Evolutionary conservation across 2,329 filamentous ascomycete species (phyloP).

Genomic region (Aspergillus sp.): DNA sequence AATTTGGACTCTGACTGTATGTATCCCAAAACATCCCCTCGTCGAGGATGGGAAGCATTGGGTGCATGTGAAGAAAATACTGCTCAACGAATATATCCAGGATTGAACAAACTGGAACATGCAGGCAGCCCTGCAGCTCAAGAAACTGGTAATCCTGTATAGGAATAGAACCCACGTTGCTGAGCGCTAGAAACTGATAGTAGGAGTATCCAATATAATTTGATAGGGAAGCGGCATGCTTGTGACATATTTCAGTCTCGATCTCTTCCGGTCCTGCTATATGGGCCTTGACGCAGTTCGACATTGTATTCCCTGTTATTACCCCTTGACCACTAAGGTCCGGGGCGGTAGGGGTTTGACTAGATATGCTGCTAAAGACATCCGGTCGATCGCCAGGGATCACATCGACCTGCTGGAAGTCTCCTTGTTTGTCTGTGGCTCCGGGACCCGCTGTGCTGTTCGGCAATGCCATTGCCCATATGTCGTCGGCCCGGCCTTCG

Average conservation of each 20-base stretch:
- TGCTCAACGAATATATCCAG: background rate
- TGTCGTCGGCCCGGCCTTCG: too few relatives aligned
- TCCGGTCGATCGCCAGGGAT: too few relatives aligned
- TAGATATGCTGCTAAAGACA: too few relatives aligned
- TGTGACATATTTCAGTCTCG: background rate
- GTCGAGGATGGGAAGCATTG: background rate
- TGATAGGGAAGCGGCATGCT: background rate
- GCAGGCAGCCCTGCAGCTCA: background rate
- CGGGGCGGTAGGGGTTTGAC: too few relatives aligned
- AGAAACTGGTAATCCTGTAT: background rate
- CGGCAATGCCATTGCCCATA: too few relatives aligned
- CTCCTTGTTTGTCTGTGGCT: too few relatives aligned
- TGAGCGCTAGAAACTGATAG: background rate
- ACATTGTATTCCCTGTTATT: too few relatives aligned
- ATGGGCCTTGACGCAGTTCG: background rate
- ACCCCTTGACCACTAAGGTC: too few relatives aligned
- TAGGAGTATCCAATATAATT: background rate
- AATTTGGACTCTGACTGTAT: background rate
- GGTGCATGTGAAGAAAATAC: background rate
- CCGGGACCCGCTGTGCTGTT: too few relatives aligned
- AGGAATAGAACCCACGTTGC: background rate
- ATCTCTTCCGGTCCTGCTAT: background rate
- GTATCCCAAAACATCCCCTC: background rate
- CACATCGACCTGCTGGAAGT: too few relatives aligned
- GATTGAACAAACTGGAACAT: background rate